These are phyloP conservation scores for Colletotrichum sp. DNA, from an alignment of 2,329 filamentous ascomycete genomes.

Conservation along the genomic window DNA sequence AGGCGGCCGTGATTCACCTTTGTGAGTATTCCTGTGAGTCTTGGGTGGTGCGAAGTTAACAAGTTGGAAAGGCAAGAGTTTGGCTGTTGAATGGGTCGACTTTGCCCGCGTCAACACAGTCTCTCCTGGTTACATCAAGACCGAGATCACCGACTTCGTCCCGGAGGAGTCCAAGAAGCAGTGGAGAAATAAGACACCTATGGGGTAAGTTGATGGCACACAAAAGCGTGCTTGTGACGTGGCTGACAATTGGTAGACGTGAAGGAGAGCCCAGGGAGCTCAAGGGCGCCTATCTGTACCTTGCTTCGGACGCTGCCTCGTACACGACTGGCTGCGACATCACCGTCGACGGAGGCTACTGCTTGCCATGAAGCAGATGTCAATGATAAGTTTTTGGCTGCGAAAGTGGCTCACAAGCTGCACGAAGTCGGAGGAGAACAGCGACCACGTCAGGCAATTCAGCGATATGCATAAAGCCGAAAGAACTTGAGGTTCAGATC, in stretches of 20 bases:
- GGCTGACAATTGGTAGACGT: slow-evolving; percentile 49
- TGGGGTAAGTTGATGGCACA: slow-evolving; percentile 58
- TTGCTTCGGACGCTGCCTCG: slow-evolving; percentile 81
- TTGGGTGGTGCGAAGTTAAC: not conserved
- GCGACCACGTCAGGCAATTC: not conserved
- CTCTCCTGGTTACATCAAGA: slow-evolving; percentile 78
- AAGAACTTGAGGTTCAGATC: not conserved
- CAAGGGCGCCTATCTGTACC: slow-evolving; percentile 82
- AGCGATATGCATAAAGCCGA: not conserved
- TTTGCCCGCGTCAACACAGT: slow-evolving; percentile 77
- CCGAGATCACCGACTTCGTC: slow-evolving; percentile 73
- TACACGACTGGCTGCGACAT: slow-evolving; percentile 82
- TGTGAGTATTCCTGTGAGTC: slow-evolving; percentile 43
- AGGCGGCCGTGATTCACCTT: slow-evolving; percentile 66
- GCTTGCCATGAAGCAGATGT: slow-evolving; percentile 44
- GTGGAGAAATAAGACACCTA: slow-evolving; percentile 81
- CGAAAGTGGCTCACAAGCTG: not conserved
- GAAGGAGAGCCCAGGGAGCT: slow-evolving; percentile 77
- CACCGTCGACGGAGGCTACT: slow-evolving; percentile 78
- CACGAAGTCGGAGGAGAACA: not conserved
- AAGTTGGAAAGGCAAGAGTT: slow-evolving; percentile 60
- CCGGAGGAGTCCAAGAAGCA: slow-evolving; percentile 70
- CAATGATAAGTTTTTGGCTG: not conserved
- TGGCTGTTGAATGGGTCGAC: slow-evolving; percentile 79
- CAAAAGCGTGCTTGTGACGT: not conserved